A percentile compares a stretch with the other conserved stretches of the same genome.
phyloP scores from a whole-genome alignment of 768 basidiomycete genomes.

The Leccinellum luteum region DNA sequence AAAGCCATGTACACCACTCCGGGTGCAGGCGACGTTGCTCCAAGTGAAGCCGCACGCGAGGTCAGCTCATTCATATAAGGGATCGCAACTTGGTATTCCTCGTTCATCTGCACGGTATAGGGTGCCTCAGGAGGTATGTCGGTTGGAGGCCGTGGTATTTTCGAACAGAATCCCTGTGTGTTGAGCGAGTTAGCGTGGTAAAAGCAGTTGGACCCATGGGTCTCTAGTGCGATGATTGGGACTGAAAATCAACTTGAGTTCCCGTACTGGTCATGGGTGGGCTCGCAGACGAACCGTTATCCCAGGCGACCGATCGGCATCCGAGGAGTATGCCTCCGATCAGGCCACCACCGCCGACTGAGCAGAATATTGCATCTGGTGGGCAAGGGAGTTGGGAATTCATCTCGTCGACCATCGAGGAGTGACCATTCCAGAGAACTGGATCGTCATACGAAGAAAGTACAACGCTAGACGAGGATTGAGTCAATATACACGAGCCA shows the following conservation, averaged over 20 bases:
- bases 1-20: slow-evolving; percentile 65
- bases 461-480: slow-evolving; percentile 46
- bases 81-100: slow-evolving; percentile 45
- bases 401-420: slow-evolving; percentile 71
- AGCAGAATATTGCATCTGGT: slow-evolving; percentile 75
- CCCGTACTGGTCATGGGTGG: neutral
- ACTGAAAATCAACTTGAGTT: slow-evolving; percentile 38
- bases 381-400: slow-evolving; percentile 47
- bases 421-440: slow-evolving; percentile 71
- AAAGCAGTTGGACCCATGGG: slow-evolving; percentile 71
- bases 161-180: slow-evolving; percentile 30
- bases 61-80: slow-evolving; percentile 57
- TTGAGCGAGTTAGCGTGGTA: slow-evolving; percentile 69
- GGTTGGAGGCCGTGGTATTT: slow-evolving; percentile 34
- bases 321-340: slow-evolving; percentile 68
- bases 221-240: slow-evolving; percentile 65
- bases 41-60: slow-evolving; percentile 69
- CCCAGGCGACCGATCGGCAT: slow-evolving; percentile 64
- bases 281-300: slow-evolving; percentile 48
- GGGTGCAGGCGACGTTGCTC: slow-evolving; percentile 63
- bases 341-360: slow-evolving; percentile 74
- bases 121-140: slow-evolving; percentile 26
- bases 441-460: slow-evolving; percentile 73
- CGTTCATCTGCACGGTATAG: slow-evolving; percentile 42
- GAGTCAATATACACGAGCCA: neutral